Percentiles rank a stretch among this genome's conserved stretches.
Evolutionary conservation across 75 land plant species (phyloP).

Genomic region (Selaginella tamariscina): DNA sequence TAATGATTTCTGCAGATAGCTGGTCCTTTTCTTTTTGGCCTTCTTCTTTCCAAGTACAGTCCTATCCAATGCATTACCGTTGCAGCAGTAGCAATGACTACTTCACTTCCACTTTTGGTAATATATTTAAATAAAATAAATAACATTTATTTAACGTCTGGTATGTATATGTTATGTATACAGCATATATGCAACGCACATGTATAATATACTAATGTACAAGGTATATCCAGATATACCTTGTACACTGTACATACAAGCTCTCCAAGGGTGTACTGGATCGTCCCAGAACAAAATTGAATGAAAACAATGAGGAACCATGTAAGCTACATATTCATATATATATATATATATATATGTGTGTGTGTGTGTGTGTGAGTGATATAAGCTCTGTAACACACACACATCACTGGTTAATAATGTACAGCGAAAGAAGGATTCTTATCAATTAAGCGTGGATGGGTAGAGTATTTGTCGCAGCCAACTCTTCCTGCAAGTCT

Average conservation of each 20-base stretch:
- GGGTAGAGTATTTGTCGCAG: slow-evolving; percentile 71
- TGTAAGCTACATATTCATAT: too few relatives aligned
- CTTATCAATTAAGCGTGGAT: slow-evolving; percentile 61
- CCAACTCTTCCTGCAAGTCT: slow-evolving; percentile 93
- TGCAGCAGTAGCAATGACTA: slow-evolving; percentile 66
- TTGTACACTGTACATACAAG: slow-evolving; percentile 54
- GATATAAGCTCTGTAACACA: too few relatives aligned
- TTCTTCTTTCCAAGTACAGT: slow-evolving; percentile 64
- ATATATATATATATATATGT: too few relatives aligned
- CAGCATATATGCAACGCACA: too few relatives aligned
- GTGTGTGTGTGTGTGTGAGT: too few relatives aligned
- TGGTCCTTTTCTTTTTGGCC: slow-evolving; percentile 78
- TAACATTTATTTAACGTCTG: background rate
- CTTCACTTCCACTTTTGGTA: slow-evolving; percentile 80
- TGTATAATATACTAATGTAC: too few relatives aligned
- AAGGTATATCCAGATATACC: slow-evolving; percentile 46
- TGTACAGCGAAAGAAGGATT: slow-evolving; percentile 21
- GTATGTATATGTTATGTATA: background rate
- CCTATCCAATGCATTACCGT: slow-evolving; percentile 61
- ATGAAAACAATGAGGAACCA: background rate
- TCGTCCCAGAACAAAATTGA: slow-evolving; percentile 29
- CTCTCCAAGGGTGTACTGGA: slow-evolving; percentile 80
- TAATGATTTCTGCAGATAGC: slow-evolving; percentile 41
- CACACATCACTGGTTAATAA: too few relatives aligned
- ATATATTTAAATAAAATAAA: too few relatives aligned